phyloP scores from a whole-genome alignment of 495 filamentous ascomycete genomes.

The Astrothelium subdiscretum region DNA sequence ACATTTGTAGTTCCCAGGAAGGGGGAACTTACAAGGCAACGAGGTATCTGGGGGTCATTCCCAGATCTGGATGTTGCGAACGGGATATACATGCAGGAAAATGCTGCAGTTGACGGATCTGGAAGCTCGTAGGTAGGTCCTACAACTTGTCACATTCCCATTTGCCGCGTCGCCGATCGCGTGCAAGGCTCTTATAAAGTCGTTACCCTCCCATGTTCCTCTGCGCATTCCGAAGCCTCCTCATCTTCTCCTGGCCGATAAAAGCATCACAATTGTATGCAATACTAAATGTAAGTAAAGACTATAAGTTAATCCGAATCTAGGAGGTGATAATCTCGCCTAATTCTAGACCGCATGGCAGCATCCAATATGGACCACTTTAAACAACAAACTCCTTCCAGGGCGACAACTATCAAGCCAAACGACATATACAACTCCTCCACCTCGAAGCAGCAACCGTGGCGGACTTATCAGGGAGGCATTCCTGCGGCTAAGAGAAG shows the following conservation, averaged over 20 bases:
- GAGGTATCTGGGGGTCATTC: neutral
- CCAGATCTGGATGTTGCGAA: neutral
- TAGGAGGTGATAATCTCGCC: neutral
- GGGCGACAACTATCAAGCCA: neutral
- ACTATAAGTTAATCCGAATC: neutral
- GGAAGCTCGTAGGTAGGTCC: neutral
- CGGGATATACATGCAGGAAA: neutral
- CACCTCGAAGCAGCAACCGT: neutral
- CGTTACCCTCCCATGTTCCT: neutral
- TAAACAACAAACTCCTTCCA: neutral
- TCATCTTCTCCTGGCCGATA: neutral
- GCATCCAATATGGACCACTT: neutral
- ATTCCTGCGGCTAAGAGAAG: neutral
- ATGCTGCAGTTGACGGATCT: neutral
- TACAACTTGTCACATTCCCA: neutral
- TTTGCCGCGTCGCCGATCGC: neutral
- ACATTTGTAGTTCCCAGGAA: neutral
- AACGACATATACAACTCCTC: neutral
- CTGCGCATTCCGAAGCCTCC: neutral
- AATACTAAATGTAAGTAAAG: neutral
- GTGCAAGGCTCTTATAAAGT: neutral
- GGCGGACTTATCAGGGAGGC: neutral
- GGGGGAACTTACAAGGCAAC: neutral
- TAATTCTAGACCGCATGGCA: neutral
- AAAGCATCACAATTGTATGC: neutral